These are phyloP conservation scores for Aspergillus biplanus DNA, from an alignment of 495 filamentous ascomycete genomes.

Conservation along the genomic window DNA sequence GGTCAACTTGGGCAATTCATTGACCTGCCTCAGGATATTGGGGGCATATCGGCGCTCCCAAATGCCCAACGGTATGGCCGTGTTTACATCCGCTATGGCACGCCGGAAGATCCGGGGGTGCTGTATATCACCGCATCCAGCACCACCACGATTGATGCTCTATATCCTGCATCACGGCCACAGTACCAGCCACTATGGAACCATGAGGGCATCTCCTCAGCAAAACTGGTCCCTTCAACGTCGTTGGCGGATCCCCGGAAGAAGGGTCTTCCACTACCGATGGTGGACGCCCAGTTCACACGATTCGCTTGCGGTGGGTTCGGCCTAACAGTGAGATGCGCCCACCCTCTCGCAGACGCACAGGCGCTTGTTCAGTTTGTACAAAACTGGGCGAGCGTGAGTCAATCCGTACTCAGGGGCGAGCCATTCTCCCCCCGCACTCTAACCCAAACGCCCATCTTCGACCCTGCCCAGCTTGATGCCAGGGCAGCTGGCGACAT, in stretches of 20 bases:
- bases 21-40: conserved; percentile 13
- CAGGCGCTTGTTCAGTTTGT: conserved; percentile 49
- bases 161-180: conserved; percentile 32
- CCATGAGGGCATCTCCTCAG: conserved; percentile 26
- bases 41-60: conserved; percentile 1
- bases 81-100: conserved; percentile 37
- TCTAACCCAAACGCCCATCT: conserved; percentile 25
- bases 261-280: conserved; percentile 30
- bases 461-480: conserved; percentile 36
- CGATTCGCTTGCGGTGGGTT: conserved; percentile 45
- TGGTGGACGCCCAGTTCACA: conserved; percentile 43
- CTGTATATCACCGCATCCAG: conserved; percentile 35
- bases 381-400: conserved; percentile 45
- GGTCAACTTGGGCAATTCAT: conserved; percentile 31
- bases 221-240: conserved; percentile 16
- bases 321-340: conserved; percentile 43
- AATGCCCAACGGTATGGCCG: conserved; percentile 40
- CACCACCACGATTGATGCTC: conserved; percentile 27
- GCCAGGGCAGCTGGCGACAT: conserved; percentile 34
- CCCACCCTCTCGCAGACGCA: conserved; percentile 55
- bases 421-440: neutral
- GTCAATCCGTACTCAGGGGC: conserved; percentile 21
- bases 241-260: conserved; percentile 20
- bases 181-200: conserved; percentile 32
- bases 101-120: conserved; percentile 38